Percentiles rank a stretch among this genome's conserved stretches.
phyloP scores from a whole-genome alignment of 2,329 filamentous ascomycete genomes.

The Claviceps africana region DNA sequence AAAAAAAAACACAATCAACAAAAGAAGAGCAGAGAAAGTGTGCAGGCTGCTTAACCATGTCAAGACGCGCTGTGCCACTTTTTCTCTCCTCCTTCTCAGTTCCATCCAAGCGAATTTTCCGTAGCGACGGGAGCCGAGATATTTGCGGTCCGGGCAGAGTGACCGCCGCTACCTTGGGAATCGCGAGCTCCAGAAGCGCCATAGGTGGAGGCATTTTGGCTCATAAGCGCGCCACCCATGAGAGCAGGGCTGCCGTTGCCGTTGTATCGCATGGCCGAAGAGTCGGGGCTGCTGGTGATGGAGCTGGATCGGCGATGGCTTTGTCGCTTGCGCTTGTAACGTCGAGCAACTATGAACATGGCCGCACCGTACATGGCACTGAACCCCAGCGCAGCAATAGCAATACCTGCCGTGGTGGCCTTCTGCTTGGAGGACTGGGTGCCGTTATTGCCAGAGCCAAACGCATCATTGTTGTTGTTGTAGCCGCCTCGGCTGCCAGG shows the following conservation, averaged over 20 bases:
- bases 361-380: slow-evolving; percentile 81
- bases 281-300: slow-evolving; percentile 34
- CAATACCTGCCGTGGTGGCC: slow-evolving; percentile 55
- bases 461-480: slow-evolving; percentile 27
- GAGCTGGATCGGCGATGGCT: slow-evolving; percentile 67
- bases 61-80: background rate
- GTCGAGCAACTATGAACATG: slow-evolving; percentile 84
- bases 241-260: slow-evolving; percentile 40
- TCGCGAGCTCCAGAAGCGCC: slow-evolving; percentile 35
- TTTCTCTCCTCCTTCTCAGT: slow-evolving; percentile 32
- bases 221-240: slow-evolving; percentile 56
- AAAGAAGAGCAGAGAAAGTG: slow-evolving; percentile 7
- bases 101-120: slow-evolving; percentile 93
- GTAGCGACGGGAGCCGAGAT: slow-evolving; percentile 86
- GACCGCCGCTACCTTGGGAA: slow-evolving; percentile 52
- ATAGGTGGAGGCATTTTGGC: slow-evolving; percentile 41
- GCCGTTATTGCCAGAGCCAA: slow-evolving; percentile 27
- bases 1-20: slow-evolving; percentile 3
- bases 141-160: slow-evolving; percentile 42
- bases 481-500: slow-evolving; percentile 20
- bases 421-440: slow-evolving; percentile 44
- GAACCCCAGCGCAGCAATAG: slow-evolving; percentile 61
- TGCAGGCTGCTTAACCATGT: slow-evolving; percentile 7
- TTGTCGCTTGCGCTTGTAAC: slow-evolving; percentile 77
- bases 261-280: slow-evolving; percentile 39